Evolutionary conservation across 1,284 basidiomycete species (phyloP).

Genomic region (Rhodotorula sp.): DNA sequence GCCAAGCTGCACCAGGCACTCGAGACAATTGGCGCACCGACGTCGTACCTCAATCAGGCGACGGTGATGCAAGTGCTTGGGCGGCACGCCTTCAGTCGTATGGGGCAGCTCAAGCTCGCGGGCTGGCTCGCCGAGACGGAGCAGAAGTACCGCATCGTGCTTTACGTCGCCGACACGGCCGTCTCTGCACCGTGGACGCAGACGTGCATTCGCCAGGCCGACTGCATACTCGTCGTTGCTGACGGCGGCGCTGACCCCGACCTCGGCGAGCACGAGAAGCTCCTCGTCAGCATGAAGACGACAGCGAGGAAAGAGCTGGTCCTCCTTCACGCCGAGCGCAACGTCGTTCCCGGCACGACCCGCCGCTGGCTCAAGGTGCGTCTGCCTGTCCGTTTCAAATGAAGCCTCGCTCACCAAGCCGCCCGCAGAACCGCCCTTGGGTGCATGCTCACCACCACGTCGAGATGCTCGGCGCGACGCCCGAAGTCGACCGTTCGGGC

Average conservation of each 20-base stretch:
- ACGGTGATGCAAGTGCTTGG: slow-evolving; percentile 87
- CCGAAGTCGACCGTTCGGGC: slow-evolving; percentile 49
- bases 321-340: slow-evolving; percentile 86
- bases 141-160: slow-evolving; percentile 82
- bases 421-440: slow-evolving; percentile 80
- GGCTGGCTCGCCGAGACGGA: slow-evolving; percentile 95
- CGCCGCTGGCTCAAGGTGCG: slow-evolving; percentile 90
- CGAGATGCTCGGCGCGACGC: slow-evolving; percentile 65
- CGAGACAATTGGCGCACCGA: slow-evolving; percentile 83
- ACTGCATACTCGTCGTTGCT: slow-evolving; percentile 94
- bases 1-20: slow-evolving; percentile 82
- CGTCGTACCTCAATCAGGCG: slow-evolving; percentile 86
- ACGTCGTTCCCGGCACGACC: slow-evolving; percentile 86
- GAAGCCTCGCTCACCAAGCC: fast-evolving
- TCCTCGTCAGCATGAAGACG: slow-evolving; percentile 91
- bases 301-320: slow-evolving; percentile 97
- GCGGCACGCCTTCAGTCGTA: slow-evolving; percentile 85
- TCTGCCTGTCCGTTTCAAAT: not conserved
- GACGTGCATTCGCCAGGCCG: slow-evolving; percentile 93
- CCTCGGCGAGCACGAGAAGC: slow-evolving; percentile 65
- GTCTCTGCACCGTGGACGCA: slow-evolving; percentile 95
- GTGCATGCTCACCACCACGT: slow-evolving; percentile 89
- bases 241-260: slow-evolving; percentile 69
- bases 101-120: slow-evolving; percentile 90
- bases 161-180: slow-evolving; percentile 91